phyloP scores from a whole-genome alignment of 108 stramenopile species.

The Nannochloropsis granulata region DNA sequence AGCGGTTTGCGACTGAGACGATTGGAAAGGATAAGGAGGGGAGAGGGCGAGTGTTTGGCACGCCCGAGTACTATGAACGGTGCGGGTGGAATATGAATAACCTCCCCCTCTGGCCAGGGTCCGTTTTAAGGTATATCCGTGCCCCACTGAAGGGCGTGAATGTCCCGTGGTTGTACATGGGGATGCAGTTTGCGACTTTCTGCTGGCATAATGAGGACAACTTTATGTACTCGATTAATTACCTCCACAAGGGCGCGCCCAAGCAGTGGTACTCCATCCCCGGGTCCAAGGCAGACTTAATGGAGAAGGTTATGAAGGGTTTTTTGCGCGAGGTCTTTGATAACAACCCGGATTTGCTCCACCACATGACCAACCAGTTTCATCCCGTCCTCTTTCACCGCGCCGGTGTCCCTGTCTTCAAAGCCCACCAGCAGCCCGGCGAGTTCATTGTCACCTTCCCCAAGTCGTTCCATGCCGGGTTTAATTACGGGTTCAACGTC shows the following conservation, averaged over 20 bases:
- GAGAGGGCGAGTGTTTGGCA: neutral
- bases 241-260: conserved; percentile 83
- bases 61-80: conserved; percentile 1
- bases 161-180: conserved; percentile 76
- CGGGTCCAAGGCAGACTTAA: conserved; percentile 55
- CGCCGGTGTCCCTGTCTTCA: conserved; percentile 68
- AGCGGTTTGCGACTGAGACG: conserved; percentile 58
- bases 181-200: conserved; percentile 72
- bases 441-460: conserved; percentile 91
- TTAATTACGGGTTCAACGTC: conserved; percentile 79
- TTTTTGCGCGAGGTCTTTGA: conserved; percentile 65
- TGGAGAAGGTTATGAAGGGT: conserved; percentile 28
- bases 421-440: conserved; percentile 68
- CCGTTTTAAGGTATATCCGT: conserved; percentile 66
- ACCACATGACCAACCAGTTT: conserved; percentile 73
- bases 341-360: conserved; percentile 23
- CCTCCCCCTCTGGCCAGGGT: conserved; percentile 70
- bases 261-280: conserved; percentile 75
- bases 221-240: conserved; percentile 92
- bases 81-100: conserved; percentile 97
- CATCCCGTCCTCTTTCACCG: conserved; percentile 76
- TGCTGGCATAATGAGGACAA: conserved; percentile 99
- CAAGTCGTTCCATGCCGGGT: conserved; percentile 87
- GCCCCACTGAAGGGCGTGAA: conserved; percentile 89
- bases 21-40: conserved; percentile 63